Conservation (phyloP, 2,329 filamentous ascomycete genomes). For the Aureobasidium mangrovei region DNA sequence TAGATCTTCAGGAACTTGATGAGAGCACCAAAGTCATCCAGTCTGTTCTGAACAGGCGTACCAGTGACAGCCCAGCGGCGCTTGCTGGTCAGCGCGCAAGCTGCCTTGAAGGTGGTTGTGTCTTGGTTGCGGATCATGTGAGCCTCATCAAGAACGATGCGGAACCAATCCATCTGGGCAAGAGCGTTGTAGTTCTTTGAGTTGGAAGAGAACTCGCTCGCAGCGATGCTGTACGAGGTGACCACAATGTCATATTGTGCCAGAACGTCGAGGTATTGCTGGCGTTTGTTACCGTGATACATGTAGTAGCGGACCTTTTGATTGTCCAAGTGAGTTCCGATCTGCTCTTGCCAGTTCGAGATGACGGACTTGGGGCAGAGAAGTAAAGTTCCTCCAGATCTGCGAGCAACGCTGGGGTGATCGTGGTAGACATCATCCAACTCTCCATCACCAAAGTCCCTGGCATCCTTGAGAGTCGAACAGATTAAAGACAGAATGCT, state of each 20-base stretch:
- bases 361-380: conserved; percentile 86
- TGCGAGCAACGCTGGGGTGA: conserved; percentile 44
- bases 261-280: conserved; percentile 59
- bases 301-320: conserved; percentile 63
- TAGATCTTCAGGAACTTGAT: conserved; percentile 76
- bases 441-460: conserved; percentile 48
- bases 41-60: conserved; percentile 86
- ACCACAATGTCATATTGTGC: conserved; percentile 74
- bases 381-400: conserved; percentile 72
- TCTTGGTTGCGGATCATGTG: conserved; percentile 85
- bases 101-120: conserved; percentile 75
- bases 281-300: conserved; percentile 76
- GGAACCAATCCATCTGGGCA: conserved; percentile 79
- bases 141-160: conserved; percentile 87
- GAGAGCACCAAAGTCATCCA: conserved; percentile 81
- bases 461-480: conserved; percentile 54
- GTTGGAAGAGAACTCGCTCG: conserved; percentile 50
- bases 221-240: conserved; percentile 84
- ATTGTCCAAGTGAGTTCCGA: conserved; percentile 66
- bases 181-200: conserved; percentile 51
- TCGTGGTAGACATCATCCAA: conserved; percentile 28
- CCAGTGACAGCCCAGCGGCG: conserved; percentile 96
- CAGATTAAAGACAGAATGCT: conserved; percentile 74
- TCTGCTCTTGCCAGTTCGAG: conserved; percentile 90
- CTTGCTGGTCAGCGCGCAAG: conserved; percentile 68